These are phyloP conservation scores for Stagonosporopsis chrysanthemi DNA, from an alignment of 2,329 filamentous ascomycete genomes.

Conservation along the genomic window DNA sequence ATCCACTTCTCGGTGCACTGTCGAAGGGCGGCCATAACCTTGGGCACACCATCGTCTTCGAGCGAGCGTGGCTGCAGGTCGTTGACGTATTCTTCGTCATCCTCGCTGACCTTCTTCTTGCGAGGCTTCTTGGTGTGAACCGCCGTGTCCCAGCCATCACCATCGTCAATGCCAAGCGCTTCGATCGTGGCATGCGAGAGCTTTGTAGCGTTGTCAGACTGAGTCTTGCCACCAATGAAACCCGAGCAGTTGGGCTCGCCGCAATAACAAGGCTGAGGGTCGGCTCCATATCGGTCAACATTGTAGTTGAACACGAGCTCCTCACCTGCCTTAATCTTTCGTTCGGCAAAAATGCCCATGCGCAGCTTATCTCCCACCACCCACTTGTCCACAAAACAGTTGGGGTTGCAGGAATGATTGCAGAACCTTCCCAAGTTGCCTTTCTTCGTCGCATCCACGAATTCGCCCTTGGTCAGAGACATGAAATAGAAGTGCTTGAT, in stretches of 20 bases:
- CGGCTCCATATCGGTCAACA: constrained; percentile 95
- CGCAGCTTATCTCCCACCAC: constrained; percentile 95
- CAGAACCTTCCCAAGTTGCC: constrained; percentile 96
- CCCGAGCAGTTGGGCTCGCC: constrained; percentile 93
- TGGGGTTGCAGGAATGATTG: constrained; percentile 98
- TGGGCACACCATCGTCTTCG: constrained; percentile 83
- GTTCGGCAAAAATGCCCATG: constrained; percentile 97
- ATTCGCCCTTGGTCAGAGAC: constrained; percentile 95
- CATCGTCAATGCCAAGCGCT: constrained; percentile 92
- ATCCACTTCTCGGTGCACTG: constrained; percentile 99
- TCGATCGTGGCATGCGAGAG: constrained; percentile 88
- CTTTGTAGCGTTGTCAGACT: constrained; percentile 94
- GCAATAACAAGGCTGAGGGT: constrained; percentile 97
- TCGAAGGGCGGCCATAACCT: constrained; percentile 95
- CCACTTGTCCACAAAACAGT: constrained; percentile 99
- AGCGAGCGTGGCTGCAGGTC: constrained; percentile 81
- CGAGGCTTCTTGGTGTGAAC: constrained; percentile 89
- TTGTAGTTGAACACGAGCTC: constrained; percentile 99
- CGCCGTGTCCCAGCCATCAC: constrained; percentile 88
- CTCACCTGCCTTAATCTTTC: constrained; percentile 84
- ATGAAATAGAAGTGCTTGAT: constrained; percentile 99
- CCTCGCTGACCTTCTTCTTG: constrained; percentile 90
- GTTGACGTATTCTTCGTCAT: constrained; percentile 95
- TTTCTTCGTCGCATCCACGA: constrained; percentile 96
- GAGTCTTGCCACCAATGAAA: constrained; percentile 96